Evolutionary conservation across 352 stramenopile genomes (phyloP), one percentile per base, ranked within the genome.

Genomic region (Phytophthora cactorum): DNA sequence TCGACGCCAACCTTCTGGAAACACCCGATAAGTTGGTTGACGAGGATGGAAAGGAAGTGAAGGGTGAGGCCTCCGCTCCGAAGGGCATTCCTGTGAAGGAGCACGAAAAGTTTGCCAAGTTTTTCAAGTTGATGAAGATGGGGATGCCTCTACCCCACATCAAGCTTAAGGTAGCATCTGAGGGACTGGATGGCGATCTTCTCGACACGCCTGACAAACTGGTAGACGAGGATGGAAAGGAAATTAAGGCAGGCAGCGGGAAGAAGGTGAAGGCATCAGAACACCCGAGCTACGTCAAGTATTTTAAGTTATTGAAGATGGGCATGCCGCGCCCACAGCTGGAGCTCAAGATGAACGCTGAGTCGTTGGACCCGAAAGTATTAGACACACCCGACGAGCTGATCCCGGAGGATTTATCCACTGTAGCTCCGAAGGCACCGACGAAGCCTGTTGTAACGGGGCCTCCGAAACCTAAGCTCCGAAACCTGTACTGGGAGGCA

Each of bases 241-340:
- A 79, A 55, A 63, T 84, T 22, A 79, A 72, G 39, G 52, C 34
- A 52, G 57, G 34, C n/a, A 41, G 57, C 25, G 60, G 51, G 11
- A 74, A 77, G 44, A 75, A 66, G 44, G 70, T 88, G 31, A 89
- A 86, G 51, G 81, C 68, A 43, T 83, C 65, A 7, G 84, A 98
- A 57, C 92, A 98, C 62, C 91, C 91, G 14, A 83, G 77, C 51
- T 98, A 97, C 65, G 69, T 67, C 52, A 98, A 98, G 74, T 98
- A 98, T 82, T 98, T 98, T 79, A 98, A 98, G 73, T 96, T 99
- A 88, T 75, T 95, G 43, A 98, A 98, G 70, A 93, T 98, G 75
- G 95, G 94, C 5, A 95, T 99, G 85, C 96, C 96, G 7, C 83
- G 90, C 50, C 84, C 88, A 22, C 94, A 97, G 39, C 79, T 98